phyloP scores from a whole-genome alignment of 352 stramenopile species.

The Blastocystis sp. region DNA sequence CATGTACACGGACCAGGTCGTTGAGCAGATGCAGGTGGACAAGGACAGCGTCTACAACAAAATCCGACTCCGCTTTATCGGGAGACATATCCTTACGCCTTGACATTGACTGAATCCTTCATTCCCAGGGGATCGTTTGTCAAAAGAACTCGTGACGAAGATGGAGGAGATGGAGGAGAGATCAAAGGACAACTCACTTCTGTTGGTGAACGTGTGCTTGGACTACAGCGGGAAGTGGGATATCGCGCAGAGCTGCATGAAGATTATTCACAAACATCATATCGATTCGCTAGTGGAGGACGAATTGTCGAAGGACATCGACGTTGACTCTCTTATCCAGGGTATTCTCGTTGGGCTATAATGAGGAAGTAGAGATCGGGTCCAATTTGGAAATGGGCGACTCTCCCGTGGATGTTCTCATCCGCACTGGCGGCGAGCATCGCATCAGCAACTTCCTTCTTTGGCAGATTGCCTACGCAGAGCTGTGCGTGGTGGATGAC shows the following conservation, averaged over 20 bases:
- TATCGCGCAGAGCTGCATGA: slow-evolving; percentile 70
- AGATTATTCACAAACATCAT: slow-evolving; percentile 18
- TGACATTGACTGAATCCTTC: neutral
- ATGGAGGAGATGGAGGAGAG: slow-evolving; percentile 66
- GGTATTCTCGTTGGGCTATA: neutral
- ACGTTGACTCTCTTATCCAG: slow-evolving; percentile 83
- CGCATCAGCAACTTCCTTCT: slow-evolving; percentile 94
- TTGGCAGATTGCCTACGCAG: slow-evolving; percentile 91
- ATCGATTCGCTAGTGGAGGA: slow-evolving; percentile 81
- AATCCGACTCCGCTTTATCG: slow-evolving; percentile 54
- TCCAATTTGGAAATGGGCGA: slow-evolving; percentile 23
- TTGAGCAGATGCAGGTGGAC: slow-evolving; percentile 49
- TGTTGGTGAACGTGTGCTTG: slow-evolving; percentile 69
- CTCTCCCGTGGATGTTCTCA: slow-evolving; percentile 88
- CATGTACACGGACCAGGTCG: slow-evolving; percentile 24
- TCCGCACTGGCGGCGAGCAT: slow-evolving; percentile 91
- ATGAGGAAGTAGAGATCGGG: slow-evolving; percentile 10
- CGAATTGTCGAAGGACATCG: slow-evolving; percentile 79
- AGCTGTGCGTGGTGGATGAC: slow-evolving; percentile 90
- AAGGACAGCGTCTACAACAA: slow-evolving; percentile 55
- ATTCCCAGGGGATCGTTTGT: slow-evolving; percentile 47
- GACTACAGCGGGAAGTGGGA: slow-evolving; percentile 74
- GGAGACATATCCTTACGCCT: slow-evolving; percentile 69
- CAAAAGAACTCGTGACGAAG: slow-evolving; percentile 27
- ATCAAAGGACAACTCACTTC: slow-evolving; percentile 9